phyloP scores from a whole-genome alignment of 192 early-diverging fungal genomes.

The Podila epicladia region DNA sequence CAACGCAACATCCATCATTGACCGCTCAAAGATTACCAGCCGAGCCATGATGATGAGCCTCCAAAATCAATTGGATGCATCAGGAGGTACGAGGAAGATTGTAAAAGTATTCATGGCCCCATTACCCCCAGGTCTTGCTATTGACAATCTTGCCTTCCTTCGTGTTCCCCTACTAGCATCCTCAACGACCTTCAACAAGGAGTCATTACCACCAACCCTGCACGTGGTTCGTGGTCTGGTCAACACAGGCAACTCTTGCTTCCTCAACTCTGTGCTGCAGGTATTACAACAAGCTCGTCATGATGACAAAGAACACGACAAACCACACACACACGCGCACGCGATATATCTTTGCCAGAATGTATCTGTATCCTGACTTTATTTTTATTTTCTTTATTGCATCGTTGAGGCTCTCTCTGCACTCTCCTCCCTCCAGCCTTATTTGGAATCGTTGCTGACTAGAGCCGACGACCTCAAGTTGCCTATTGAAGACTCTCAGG shows the following conservation, averaged over 20 bases:
- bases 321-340: background rate
- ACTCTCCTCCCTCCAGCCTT: slow-evolving; percentile 43
- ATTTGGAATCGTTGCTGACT: slow-evolving; percentile 48
- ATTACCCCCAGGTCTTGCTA: background rate
- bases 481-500: slow-evolving; percentile 27
- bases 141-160: background rate
- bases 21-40: slow-evolving; percentile 43
- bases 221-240: slow-evolving; percentile 74
- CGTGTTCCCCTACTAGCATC: slow-evolving; percentile 3
- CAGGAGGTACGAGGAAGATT: background rate
- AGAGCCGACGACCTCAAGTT: slow-evolving; percentile 26
- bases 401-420: slow-evolving; percentile 53
- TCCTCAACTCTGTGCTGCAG: slow-evolving; percentile 92
- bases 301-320: background rate
- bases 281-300: slow-evolving; percentile 50
- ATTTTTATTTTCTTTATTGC: slow-evolving; percentile 6
- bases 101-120: background rate
- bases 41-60: slow-evolving; percentile 35
- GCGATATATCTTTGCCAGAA: background rate
- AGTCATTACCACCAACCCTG: slow-evolving; percentile 4
- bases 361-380: background rate
- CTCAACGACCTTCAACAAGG: background rate
- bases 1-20: slow-evolving; percentile 18
- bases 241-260: slow-evolving; percentile 94
- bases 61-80: slow-evolving; percentile 9